A percentile compares a stretch with the other conserved stretches of the same genome.
Evolutionary conservation across 2,329 filamentous ascomycete genomes (phyloP).

Genomic region (Colletotrichum viniferum): DNA sequence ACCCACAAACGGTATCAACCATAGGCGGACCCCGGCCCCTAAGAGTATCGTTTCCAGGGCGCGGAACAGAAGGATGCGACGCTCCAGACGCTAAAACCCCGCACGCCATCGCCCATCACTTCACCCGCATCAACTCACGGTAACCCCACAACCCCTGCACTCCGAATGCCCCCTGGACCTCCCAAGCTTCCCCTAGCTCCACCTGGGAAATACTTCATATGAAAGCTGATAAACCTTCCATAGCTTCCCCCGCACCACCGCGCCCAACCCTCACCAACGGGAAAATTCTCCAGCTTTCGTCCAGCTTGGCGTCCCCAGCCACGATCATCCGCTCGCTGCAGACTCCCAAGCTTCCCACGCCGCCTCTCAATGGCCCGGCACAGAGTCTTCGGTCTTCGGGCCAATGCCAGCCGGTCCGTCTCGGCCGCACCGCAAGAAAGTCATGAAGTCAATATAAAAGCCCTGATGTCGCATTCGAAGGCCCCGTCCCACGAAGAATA

Average conservation of each 20-base stretch:
- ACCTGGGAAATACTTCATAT: not conserved
- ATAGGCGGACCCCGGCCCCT: not conserved
- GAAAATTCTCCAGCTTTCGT: not conserved
- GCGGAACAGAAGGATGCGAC: conserved; percentile 15
- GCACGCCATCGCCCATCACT: not conserved
- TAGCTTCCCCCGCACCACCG: conserved; percentile 10
- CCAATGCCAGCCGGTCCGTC: conserved; percentile 6
- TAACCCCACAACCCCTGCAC: not conserved
- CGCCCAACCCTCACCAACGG: not conserved
- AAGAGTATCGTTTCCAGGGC: not conserved
- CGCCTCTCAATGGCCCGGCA: conserved; percentile 18
- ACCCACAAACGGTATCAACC: no score
- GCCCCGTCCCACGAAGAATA: not conserved
- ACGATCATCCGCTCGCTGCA: not conserved
- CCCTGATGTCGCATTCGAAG: not conserved
- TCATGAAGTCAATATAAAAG: conserved; percentile 3
- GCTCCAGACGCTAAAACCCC: conserved; percentile 16
- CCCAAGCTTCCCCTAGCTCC: not conserved
- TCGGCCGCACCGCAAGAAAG: not conserved
- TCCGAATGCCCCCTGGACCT: not conserved
- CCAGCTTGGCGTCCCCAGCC: conserved; percentile 10
- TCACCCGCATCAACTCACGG: not conserved
- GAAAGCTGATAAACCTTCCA: not conserved
- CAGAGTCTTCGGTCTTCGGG: conserved; percentile 9
- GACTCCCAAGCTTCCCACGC: not conserved